Evolutionary conservation across 2,329 filamentous ascomycete genomes (phyloP), one percentile per base, ranked within the genome.

Genomic region (Fusarium heterosporum): DNA sequence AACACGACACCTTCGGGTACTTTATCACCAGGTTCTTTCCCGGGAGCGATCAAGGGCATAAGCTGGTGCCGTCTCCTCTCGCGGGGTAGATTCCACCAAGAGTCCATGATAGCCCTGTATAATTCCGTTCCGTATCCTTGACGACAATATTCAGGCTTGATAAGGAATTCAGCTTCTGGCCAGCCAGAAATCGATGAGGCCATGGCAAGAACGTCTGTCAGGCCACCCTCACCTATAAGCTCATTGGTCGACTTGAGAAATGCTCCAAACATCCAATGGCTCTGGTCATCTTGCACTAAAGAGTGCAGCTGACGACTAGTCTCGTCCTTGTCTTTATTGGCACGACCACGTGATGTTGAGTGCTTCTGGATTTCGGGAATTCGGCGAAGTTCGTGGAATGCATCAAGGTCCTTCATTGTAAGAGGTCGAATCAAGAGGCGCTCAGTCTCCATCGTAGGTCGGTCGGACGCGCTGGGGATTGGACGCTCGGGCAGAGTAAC

Each of bases 61-160:
- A 68, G 17, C 30, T 68, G 66, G 4, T 58, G 66, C 17, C 64
- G 30, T 55, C 56, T 50, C 25, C 52, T 41, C 39, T 68, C 61
- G 3, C 66, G 60, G 6, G 66, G 64, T 2, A 68, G 30, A n/a
- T 49, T 29, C 66, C 66, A 68, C 66, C 66, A 68, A 2, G 64
- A 66, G 3, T 65, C 34, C 64, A 65, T 68, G 9, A 68, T 39
- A 1, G 52, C 64, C 1, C 25, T 66, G 36, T 38, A 61, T 2
- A 68, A 39, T 4, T 68, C 64, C 9, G 66, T 62, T 12, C 66
- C 66, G 25, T 68, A 68, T 10, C 66, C 66, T 19, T 68, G 66
- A 7, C 66, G 64, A 46, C 56, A 41, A 11, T 66, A 46, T 16
- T 57, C 38, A 2, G 64, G 64, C 14, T 62, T 68, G 55, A 68